These are phyloP conservation scores for Uronychia binucleata DNA, from an alignment of 73 alveolate genomes.

Conservation along the genomic window DNA sequence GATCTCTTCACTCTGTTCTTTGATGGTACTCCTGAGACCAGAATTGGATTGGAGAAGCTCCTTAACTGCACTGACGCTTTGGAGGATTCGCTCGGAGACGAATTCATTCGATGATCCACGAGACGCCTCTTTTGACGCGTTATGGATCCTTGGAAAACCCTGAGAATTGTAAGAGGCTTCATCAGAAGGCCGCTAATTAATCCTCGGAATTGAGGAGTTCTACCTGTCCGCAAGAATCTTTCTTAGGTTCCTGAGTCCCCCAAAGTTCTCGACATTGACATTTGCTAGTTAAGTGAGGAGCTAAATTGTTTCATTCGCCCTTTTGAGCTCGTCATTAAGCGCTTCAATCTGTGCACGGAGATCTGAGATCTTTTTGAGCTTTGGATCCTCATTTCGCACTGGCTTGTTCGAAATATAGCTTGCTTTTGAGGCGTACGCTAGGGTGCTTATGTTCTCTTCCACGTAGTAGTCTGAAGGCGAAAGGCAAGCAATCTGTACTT, in stretches of 20 bases:
- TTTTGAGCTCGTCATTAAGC: conserved; percentile 12
- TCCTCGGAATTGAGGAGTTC: not conserved
- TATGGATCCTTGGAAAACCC: not conserved
- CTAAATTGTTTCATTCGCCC: conserved; percentile 27
- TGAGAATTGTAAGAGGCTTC: not conserved
- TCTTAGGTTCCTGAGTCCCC: not conserved
- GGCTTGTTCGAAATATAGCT: conserved; percentile 90
- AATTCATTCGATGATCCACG: not conserved
- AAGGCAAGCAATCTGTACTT: conserved; percentile 96
- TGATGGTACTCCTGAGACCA: conserved; percentile 33
- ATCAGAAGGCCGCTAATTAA: not conserved
- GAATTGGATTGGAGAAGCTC: conserved; percentile 50
- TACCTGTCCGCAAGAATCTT: not conserved
- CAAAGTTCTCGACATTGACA: not conserved
- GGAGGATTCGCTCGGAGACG: conserved; percentile 18
- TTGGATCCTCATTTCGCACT: conserved; percentile 90
- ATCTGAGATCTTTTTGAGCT: conserved; percentile 48
- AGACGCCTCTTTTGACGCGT: not conserved
- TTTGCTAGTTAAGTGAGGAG: not conserved
- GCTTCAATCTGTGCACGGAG: conserved; percentile 22
- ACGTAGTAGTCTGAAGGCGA: conserved; percentile 86
- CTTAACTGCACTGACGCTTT: conserved; percentile 52
- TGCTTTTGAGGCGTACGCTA: conserved; percentile 95
- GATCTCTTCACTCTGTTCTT: conserved; percentile 1
- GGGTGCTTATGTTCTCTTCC: conserved; percentile 94